Conservation (phyloP, 257 asterid genomes). For the Nemophila menziesii region DNA sequence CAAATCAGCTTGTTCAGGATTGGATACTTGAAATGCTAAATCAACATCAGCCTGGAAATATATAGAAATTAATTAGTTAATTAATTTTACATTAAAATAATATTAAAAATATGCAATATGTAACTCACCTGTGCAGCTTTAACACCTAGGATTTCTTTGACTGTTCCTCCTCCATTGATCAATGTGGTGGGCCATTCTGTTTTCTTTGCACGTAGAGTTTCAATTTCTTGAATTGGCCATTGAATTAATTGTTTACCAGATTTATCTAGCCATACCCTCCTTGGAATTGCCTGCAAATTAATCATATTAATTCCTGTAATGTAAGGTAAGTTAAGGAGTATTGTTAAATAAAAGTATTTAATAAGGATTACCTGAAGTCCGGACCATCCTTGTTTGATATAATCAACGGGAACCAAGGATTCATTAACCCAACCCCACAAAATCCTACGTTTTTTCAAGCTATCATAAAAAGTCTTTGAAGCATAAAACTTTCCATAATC, state of each 20-base stretch:
- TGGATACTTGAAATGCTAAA: too few species aligned
- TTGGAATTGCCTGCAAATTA: constrained; percentile 17
- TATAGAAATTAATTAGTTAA: too few species aligned
- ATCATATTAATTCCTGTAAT: background rate
- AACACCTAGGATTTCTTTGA: constrained; percentile 15
- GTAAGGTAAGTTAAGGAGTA: background rate
- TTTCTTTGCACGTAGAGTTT: constrained; percentile 15
- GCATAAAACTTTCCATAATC: constrained; percentile 45
- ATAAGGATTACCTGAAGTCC: constrained; percentile 23
- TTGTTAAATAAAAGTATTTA: background rate
- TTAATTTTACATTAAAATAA: too few species aligned
- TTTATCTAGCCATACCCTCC: constrained; percentile 17
- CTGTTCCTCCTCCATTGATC: constrained; percentile 18
- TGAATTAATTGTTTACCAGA: constrained; percentile 20
- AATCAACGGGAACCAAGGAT: constrained; percentile 10
- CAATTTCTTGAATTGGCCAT: constrained; percentile 20
- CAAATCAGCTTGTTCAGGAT: constrained; percentile 14
- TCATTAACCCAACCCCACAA: constrained; percentile 47
- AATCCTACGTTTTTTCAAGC: constrained; percentile 20
- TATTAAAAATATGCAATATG: background rate
- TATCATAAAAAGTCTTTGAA: constrained; percentile 33
- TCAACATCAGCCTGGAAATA: too few species aligned
- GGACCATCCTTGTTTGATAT: constrained; percentile 24
- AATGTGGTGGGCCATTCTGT: background rate
- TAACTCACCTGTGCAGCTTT: constrained; percentile 19